Conservation (phyloP, 176 grass and related monocot species). For the maize (Zea mays) region DNA sequence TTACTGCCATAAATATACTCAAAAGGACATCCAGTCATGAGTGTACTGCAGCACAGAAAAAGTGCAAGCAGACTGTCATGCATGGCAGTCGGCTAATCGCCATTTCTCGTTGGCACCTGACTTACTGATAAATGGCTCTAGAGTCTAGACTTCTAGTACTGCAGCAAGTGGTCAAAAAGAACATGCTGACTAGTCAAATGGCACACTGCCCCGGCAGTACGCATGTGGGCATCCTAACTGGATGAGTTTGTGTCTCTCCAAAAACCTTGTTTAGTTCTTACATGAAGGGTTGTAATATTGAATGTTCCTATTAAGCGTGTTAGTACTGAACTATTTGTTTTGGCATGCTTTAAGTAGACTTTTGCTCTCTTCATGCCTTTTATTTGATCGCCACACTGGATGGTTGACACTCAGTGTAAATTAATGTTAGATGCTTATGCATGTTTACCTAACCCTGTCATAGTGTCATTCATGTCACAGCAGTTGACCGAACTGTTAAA, state of each 20-base stretch:
- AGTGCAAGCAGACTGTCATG: conserved; percentile 12
- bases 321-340: conserved; percentile 24
- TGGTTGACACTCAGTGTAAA: conserved; percentile 6
- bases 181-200: conserved; percentile 23
- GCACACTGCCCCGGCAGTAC: neutral
- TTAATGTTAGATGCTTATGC: conserved; percentile 2
- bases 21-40: conserved; percentile 18
- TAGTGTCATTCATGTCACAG: neutral
- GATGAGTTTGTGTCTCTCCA: neutral
- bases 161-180: conserved; percentile 39
- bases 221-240: conserved; percentile 21
- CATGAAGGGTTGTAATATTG: neutral
- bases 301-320: conserved; percentile 7
- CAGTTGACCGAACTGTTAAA: conserved; percentile 21
- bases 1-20: conserved; percentile 3
- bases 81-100: conserved; percentile 23
- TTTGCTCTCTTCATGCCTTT: conserved; percentile 11
- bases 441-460: conserved; percentile 16
- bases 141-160: conserved; percentile 5
- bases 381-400: conserved; percentile 8
- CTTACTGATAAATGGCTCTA: conserved; percentile 32
- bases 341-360: conserved; percentile 30
- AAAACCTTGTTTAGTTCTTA: conserved; percentile 1
- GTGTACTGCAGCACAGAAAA: conserved; percentile 6
- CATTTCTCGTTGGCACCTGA: conserved; percentile 16